phyloP scores from a whole-genome alignment of 139 green algal genomes.

The Auxenochlorella protothecoides region DNA sequence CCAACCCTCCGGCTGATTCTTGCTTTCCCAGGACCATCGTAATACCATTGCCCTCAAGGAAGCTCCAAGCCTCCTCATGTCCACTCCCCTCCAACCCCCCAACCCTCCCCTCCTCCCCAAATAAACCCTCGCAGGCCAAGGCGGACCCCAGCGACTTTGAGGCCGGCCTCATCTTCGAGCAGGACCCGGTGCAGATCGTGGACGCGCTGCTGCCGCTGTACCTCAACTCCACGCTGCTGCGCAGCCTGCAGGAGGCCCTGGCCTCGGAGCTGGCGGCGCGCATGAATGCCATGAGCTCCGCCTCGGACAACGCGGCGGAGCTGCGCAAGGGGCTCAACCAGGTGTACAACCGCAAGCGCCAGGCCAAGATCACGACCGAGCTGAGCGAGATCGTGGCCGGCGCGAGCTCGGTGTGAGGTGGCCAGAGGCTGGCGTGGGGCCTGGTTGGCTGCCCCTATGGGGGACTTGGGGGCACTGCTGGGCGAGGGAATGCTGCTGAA shows the following conservation, averaged over 20 bases:
- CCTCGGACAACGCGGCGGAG: conserved; percentile 93
- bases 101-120: background rate
- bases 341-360: conserved; percentile 88
- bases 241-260: conserved; percentile 75
- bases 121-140: conserved; percentile 23
- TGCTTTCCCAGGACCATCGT: no score
- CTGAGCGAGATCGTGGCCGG: conserved; percentile 8
- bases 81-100: background rate
- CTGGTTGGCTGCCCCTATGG: no score
- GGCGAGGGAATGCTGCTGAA: no score
- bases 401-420: background rate
- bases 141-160: conserved; percentile 73
- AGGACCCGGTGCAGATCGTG: conserved; percentile 97
- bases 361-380: conserved; percentile 87
- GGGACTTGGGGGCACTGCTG: no score
- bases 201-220: conserved; percentile 97
- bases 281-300: conserved; percentile 99
- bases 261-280: conserved; percentile 94
- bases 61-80: no score
- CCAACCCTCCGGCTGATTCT: no score
- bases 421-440: no score
- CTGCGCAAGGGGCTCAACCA: conserved; percentile 77
- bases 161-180: conserved; percentile 90
- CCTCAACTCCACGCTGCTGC: conserved; percentile 89
- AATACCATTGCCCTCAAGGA: no score